Evolutionary conservation across 176 grass and related monocot species (phyloP).

Genomic region (Elaeis guineensis): DNA sequence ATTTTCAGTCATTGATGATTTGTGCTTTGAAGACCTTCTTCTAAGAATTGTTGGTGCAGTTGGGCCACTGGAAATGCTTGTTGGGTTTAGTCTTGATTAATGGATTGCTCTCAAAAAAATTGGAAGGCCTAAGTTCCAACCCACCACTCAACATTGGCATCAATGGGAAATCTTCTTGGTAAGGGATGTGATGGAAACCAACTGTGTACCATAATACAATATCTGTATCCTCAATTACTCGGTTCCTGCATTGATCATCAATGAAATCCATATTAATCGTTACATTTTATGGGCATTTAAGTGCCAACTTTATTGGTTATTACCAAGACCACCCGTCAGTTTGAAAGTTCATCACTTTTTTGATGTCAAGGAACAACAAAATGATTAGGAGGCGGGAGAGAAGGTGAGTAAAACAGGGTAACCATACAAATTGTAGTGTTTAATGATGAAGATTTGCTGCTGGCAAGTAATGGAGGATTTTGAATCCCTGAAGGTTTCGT

Average conservation of each 20-base stretch:
- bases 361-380: too few relatives aligned
- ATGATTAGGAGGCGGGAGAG: too few relatives aligned
- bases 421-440: too few relatives aligned
- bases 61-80: background rate
- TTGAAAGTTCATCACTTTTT: too few relatives aligned
- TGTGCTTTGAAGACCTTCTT: background rate
- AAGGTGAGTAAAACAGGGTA: too few relatives aligned
- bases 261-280: background rate
- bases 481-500: too few relatives aligned
- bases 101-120: constrained; percentile 84
- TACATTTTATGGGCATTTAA: too few relatives aligned
- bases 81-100: constrained; percentile 20
- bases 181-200: constrained; percentile 72
- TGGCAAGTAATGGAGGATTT: too few relatives aligned
- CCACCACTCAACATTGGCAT: constrained; percentile 58
- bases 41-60: background rate
- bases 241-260: constrained; percentile 27
- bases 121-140: constrained; percentile 67
- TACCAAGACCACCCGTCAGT: too few relatives aligned
- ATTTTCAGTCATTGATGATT: too few relatives aligned
- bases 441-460: too few relatives aligned
- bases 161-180: constrained; percentile 82
- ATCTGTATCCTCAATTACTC: constrained; percentile 38
- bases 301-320: too few relatives aligned
- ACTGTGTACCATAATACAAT: constrained; percentile 83